Percentiles rank a stretch among this genome's conserved stretches.
Evolutionary conservation across 2,329 filamentous ascomycete species (phyloP).

Genomic region (Colletotrichum noveboracense): DNA sequence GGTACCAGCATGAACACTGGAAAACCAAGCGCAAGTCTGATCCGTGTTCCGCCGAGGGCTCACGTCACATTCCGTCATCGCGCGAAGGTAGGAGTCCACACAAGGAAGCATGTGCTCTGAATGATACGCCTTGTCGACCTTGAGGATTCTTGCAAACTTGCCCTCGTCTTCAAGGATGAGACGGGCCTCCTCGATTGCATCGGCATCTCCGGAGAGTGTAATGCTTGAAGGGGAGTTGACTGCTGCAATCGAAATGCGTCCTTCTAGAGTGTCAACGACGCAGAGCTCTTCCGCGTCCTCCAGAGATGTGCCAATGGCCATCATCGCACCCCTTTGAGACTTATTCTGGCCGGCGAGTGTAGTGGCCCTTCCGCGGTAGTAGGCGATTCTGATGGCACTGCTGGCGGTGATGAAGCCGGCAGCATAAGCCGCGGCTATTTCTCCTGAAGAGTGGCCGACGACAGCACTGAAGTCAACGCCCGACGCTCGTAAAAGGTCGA

Average conservation of each 20-base stretch:
- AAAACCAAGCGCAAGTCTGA: background rate
- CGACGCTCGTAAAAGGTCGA: slow-evolving; percentile 31
- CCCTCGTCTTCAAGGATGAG: slow-evolving; percentile 20
- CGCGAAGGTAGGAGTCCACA: background rate
- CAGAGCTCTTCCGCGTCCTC: slow-evolving; percentile 17
- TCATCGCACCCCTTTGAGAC: slow-evolving; percentile 26
- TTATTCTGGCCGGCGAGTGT: background rate
- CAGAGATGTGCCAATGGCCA: slow-evolving; percentile 25
- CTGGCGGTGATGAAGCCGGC: slow-evolving; percentile 41
- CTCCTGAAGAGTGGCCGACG: slow-evolving; percentile 55
- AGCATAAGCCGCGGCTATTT: slow-evolving; percentile 56
- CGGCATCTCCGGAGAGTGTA: slow-evolving; percentile 31
- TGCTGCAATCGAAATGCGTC: slow-evolving; percentile 26
- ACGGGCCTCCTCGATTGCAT: slow-evolving; percentile 28
- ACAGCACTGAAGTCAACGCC: slow-evolving; percentile 39
- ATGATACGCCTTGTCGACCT: slow-evolving; percentile 34
- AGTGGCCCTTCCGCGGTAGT: slow-evolving; percentile 20
- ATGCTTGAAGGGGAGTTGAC: slow-evolving; percentile 26
- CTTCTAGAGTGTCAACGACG: slow-evolving; percentile 13
- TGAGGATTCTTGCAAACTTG: slow-evolving; percentile 25
- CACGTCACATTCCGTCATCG: background rate
- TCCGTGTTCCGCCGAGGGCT: background rate
- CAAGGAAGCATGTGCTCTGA: slow-evolving; percentile 31
- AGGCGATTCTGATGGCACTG: slow-evolving; percentile 29
- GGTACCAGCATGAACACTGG: background rate